Evolutionary conservation across 1,284 basidiomycete genomes (phyloP).

Genomic region (Sporisorium iseilematis-ciliati): DNA sequence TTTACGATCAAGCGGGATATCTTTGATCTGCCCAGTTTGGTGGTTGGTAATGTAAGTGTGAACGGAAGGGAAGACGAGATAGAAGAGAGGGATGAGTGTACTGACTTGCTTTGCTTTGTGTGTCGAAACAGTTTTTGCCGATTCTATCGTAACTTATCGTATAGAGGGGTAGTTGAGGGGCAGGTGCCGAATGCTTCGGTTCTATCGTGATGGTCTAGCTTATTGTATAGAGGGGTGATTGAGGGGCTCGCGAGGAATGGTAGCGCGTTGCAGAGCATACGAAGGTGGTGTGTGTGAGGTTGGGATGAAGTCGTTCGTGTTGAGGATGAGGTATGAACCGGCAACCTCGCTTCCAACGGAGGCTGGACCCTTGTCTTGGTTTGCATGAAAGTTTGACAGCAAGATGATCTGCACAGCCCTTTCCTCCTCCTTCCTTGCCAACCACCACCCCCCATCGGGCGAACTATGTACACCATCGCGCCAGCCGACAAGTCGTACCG

Average conservation of each 20-base stretch:
- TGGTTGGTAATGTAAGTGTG: conserved; percentile 51
- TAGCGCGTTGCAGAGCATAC: not conserved
- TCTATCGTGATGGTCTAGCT: conserved; percentile 5
- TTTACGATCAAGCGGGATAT: conserved; percentile 69
- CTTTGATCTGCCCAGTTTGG: conserved; percentile 65
- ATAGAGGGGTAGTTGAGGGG: not conserved
- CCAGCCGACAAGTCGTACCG: too few relatives aligned
- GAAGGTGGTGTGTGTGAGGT: not conserved
- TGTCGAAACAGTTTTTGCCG: conserved; percentile 4
- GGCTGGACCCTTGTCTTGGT: too few relatives aligned
- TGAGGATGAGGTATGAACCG: not conserved
- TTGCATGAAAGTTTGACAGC: too few relatives aligned
- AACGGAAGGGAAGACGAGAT: too few relatives aligned
- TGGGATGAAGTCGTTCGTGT: not conserved
- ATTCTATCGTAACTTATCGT: conserved; percentile 2
- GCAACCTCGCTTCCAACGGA: too few relatives aligned
- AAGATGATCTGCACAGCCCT: too few relatives aligned
- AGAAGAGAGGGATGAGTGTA: not conserved
- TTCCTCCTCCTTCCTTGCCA: too few relatives aligned
- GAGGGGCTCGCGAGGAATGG: not conserved
- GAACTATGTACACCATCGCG: too few relatives aligned
- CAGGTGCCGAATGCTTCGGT: too few relatives aligned
- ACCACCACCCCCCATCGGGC: too few relatives aligned
- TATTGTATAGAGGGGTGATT: not conserved
- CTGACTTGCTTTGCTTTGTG: not conserved